Evolutionary conservation across 345 rosid species (phyloP).

Genomic region (Eucalyptus lansdowneana): DNA sequence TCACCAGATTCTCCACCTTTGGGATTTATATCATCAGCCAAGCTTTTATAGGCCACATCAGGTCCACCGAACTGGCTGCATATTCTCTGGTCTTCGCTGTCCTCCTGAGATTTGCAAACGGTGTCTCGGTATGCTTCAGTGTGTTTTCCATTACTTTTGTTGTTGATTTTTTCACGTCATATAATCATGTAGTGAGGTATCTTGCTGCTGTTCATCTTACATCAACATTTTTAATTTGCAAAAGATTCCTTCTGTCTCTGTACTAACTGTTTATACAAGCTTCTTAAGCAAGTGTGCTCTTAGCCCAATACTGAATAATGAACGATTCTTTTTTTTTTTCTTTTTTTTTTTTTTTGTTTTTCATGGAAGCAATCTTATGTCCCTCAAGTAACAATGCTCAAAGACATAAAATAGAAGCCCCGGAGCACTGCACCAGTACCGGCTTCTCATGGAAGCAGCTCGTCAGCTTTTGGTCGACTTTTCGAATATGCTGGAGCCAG

Average conservation of each 20-base stretch:
- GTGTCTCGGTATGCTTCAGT: constrained; percentile 34
- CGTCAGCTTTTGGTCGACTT: background rate
- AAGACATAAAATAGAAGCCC: background rate
- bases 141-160: background rate
- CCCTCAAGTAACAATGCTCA: background rate
- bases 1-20: constrained; percentile 50
- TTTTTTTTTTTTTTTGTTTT: rapidly evolving
- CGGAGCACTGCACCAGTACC: background rate
- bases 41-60: constrained; percentile 63
- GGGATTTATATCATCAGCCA: constrained; percentile 43
- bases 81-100: constrained; percentile 50
- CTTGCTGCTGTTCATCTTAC: background rate
- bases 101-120: constrained; percentile 49
- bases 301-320: background rate
- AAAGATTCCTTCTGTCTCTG: background rate
- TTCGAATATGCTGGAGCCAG: background rate
- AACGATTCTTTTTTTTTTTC: background rate
- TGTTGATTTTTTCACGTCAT: background rate
- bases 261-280: background rate
- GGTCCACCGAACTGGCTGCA: constrained; percentile 57
- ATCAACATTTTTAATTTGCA: background rate
- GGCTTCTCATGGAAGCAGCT: background rate
- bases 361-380: background rate
- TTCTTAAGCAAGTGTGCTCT: background rate
- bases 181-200: background rate